Base-by-base conservation (phyloP, 352 stramenopile species). In the Aphanomyces invadans region DNA sequence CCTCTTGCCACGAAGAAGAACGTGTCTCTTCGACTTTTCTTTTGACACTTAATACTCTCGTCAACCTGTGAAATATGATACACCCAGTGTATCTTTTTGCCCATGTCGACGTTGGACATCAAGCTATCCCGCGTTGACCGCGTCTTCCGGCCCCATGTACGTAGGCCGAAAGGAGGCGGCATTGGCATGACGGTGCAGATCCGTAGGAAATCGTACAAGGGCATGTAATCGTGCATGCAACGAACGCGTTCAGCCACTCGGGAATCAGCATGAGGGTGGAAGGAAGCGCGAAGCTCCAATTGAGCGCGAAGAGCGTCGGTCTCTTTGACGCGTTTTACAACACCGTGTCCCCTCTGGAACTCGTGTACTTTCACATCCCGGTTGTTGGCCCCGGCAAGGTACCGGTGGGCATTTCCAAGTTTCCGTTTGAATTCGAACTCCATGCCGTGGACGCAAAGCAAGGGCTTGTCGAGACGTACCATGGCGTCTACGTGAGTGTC, bases 401-500 rank as follows among this genome's bases (percentile, higher is more conserved):
- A 10, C 74, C 81, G 5, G 75, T 88, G 31, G 85, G 85, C 26
- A 86, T 94, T 65, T 80, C 83, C 52, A 95, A 95, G 70, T 83
- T 96, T 68, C 87, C 88, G 10, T 97, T 97, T 36, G 85, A 95
- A 73, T 96, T 96, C 71, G 78, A 86, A 65, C 71, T 95, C 17
- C 65, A 80, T 39, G 77, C 76, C 39, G 86, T 87, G 53, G 76
- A 89, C 48, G 63, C 66, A 15, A 71, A 72, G 12, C 75, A 87
- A 66, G 63, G 76, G 61, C 76, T 97, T 32, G 85, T 91, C 51
- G 90, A 97, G 69, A 96, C 89, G 11, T 97, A 97, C 71, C 90
- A 97, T 62, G 90, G 90, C 49, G 87, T 96, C 4, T 96, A 96
- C 70, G 76, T 97, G 15, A 95, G 81, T 17, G 82, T 96, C 62